Base-by-base conservation (phyloP, 2,329 filamentous ascomycete species). In the Coniochaeta prunicola region DNA sequence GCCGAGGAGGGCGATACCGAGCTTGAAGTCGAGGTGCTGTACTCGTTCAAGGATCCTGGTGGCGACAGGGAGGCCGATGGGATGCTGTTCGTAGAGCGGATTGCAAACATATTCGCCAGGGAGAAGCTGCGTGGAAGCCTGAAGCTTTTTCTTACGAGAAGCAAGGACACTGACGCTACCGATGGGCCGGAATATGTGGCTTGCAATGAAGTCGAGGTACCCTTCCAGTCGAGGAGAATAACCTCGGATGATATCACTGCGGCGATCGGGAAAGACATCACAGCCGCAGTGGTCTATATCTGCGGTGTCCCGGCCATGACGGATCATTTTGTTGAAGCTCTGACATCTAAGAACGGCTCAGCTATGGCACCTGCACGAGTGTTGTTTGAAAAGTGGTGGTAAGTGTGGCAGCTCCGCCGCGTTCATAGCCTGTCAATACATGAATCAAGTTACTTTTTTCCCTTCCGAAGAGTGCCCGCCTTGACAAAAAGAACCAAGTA, bases 231-330 rank as follows among this genome's bases (percentile, higher is more conserved):
- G 6, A 71, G 78, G 19, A 75, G 83, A 30, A 76, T 85, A 42
- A 69, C 66, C 0, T 55, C 71, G 1, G 63, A 66, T 0, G 80
- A 84, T 63, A 62, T 84, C 4, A 64, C 67, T 7, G 67, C 67
- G 1, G 77, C 74, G 0, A 59, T 82, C 0, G 71, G 71, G 1
- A 64, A 66, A 4, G 69, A 74, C 26, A 74, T 71, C 56, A 63
- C 68, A 1, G 70, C 72, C 1, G 77, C 78, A 0, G 75, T 86
- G 3, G 82, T 84, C 13, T 91, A 90, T 68, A 72, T 91, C 0
- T 91, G 88, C 66, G 88, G 88, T 1, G 80, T 87, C 15, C 85
- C 85, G 12, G 64, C 65, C 2, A 90, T 90, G 87, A 90, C 86
- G 1, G 88, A 91, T 68, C 77, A 81, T 56, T 79, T 89, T 63